Evolutionary conservation across 306 rosid species (phyloP).

Genomic region (Vigna mungo): DNA sequence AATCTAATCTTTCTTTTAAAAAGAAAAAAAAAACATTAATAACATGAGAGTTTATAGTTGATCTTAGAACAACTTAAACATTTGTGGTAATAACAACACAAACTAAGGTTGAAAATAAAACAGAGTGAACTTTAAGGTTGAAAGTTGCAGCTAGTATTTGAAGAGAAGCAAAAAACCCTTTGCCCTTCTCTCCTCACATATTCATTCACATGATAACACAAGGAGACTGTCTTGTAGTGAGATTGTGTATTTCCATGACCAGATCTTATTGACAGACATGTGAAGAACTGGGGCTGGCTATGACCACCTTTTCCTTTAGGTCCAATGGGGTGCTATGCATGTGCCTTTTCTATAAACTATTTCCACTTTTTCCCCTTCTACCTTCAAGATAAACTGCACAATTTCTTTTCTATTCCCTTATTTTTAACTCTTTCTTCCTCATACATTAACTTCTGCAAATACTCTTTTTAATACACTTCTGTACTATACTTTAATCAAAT

Average conservation of each 20-base stretch:
- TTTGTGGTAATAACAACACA: no score
- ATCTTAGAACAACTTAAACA: no score
- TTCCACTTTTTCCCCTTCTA: conserved; percentile 19
- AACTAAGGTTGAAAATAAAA: no score
- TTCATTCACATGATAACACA: conserved; percentile 80
- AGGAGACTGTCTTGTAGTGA: conserved; percentile 63
- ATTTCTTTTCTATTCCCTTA: not conserved
- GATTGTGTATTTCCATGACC: conserved; percentile 49
- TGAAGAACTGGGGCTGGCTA: conserved; percentile 60
- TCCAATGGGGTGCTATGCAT: conserved; percentile 83
- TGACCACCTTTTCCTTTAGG: conserved; percentile 60
- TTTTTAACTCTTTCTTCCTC: not conserved
- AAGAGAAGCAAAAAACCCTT: not conserved
- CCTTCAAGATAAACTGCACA: not conserved
- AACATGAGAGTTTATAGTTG: no score
- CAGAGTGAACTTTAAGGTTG: conserved; percentile 22
- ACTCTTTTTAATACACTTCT: no score
- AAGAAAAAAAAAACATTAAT: no score
- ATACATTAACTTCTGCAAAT: no score
- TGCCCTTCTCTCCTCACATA: conserved; percentile 47
- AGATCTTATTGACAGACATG: conserved; percentile 82
- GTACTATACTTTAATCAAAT: no score
- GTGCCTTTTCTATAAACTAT: conserved; percentile 59
- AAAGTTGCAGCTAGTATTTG: conserved; percentile 52
- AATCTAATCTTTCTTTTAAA: no score